phyloP scores from a whole-genome alignment of 2,329 filamentous ascomycete genomes.

The Hypoxylon sp. region DNA sequence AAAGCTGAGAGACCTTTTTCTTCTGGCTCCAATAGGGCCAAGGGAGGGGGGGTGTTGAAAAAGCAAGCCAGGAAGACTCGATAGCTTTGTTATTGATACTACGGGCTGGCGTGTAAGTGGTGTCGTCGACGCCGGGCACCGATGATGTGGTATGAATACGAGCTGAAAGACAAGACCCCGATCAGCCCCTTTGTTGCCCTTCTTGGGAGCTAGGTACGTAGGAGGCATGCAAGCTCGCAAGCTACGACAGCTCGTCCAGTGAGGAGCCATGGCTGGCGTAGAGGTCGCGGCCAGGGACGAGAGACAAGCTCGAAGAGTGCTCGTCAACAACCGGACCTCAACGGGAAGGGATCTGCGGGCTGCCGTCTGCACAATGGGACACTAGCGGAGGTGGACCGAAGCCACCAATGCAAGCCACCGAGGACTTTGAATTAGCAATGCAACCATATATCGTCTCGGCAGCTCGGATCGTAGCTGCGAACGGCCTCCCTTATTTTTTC shows the following conservation, averaged over 20 bases:
- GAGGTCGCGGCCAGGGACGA: not conserved
- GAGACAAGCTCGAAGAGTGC: constrained; percentile 5
- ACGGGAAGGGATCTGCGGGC: constrained; percentile 29
- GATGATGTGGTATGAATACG: constrained; percentile 25
- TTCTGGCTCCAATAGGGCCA: constrained; percentile 8
- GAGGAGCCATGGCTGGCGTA: no score
- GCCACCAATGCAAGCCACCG: constrained; percentile 25
- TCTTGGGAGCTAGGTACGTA: not conserved
- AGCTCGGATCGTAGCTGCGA: not conserved
- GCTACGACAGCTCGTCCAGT: not conserved
- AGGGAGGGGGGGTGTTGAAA: constrained; percentile 2
- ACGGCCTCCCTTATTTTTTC: constrained; percentile 1
- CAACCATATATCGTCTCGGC: not conserved
- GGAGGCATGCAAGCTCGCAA: not conserved
- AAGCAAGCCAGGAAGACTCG: constrained; percentile 15
- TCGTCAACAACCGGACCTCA: constrained; percentile 14
- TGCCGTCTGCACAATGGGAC: constrained; percentile 17
- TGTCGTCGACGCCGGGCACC: constrained; percentile 19
- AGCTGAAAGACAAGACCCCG: constrained; percentile 17
- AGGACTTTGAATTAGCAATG: constrained; percentile 11
- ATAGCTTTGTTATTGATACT: constrained; percentile 17
- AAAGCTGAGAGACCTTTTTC: constrained; percentile 19
- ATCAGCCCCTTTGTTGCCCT: not conserved
- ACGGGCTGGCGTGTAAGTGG: constrained; percentile 14
- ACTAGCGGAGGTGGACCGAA: constrained; percentile 26